phyloP scores from a whole-genome alignment of 352 stramenopile species.

The Globisporangium middletonii region DNA sequence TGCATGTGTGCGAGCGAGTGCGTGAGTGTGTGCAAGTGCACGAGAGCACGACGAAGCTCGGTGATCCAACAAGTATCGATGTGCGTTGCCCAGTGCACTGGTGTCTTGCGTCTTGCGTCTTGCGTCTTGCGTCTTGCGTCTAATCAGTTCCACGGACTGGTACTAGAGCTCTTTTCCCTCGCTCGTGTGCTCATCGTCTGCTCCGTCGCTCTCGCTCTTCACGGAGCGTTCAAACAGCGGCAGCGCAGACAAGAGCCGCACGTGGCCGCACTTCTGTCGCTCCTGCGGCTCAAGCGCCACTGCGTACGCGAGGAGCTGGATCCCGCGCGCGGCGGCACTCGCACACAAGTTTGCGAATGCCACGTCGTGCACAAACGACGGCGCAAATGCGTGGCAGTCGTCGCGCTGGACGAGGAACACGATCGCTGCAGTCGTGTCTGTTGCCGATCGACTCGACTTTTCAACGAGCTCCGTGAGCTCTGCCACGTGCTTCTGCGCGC shows the following conservation, averaged over 20 bases:
- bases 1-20: too few relatives aligned
- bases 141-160: neutral
- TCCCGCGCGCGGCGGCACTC: slow-evolving; percentile 32
- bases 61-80: too few relatives aligned
- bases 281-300: slow-evolving; percentile 51
- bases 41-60: too few relatives aligned
- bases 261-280: slow-evolving; percentile 18
- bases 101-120: neutral
- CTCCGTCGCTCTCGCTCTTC: neutral
- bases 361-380: slow-evolving; percentile 54
- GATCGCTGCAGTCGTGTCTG: slow-evolving; percentile 40
- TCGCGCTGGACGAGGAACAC: slow-evolving; percentile 77
- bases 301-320: slow-evolving; percentile 59
- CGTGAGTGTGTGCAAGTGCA: too few relatives aligned
- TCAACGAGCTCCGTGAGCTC: slow-evolving; percentile 64
- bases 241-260: slow-evolving; percentile 34
- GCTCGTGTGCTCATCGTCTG: neutral
- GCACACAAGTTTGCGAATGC: slow-evolving; percentile 61
- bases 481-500: slow-evolving; percentile 69
- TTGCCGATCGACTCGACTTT: slow-evolving; percentile 11
- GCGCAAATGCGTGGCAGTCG: slow-evolving; percentile 66
- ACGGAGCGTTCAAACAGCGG: slow-evolving; percentile 16
- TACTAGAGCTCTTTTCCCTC: neutral
- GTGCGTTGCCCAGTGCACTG: neutral
- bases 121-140: neutral